These are phyloP conservation scores for Metarhizium anisopliae DNA, from an alignment of 2,329 filamentous ascomycete species.

Conservation along the genomic window DNA sequence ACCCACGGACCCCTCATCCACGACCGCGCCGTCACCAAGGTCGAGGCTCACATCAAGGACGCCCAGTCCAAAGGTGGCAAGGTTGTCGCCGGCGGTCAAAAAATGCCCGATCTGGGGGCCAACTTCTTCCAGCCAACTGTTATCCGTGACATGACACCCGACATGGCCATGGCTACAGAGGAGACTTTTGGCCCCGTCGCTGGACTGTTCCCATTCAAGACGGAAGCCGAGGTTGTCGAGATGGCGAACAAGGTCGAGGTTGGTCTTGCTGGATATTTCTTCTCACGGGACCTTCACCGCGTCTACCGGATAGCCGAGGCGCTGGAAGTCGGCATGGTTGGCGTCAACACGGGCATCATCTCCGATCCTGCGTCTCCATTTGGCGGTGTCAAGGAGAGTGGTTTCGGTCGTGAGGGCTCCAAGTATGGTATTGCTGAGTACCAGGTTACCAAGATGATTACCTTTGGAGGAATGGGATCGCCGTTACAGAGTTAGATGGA, in stretches of 20 bases:
- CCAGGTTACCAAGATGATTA: constrained; percentile 58
- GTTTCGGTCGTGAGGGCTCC: constrained; percentile 71
- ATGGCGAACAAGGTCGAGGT: constrained; percentile 78
- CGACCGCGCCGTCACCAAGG: constrained; percentile 70
- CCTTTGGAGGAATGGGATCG: constrained; percentile 46
- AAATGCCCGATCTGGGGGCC: constrained; percentile 61
- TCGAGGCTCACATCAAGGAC: constrained; percentile 70
- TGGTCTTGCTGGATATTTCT: constrained; percentile 92
- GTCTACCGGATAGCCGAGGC: constrained; percentile 55
- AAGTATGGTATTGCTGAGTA: constrained; percentile 73
- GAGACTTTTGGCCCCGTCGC: constrained; percentile 96
- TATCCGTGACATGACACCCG: constrained; percentile 72
- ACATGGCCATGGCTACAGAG: constrained; percentile 78
- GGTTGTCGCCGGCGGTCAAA: constrained; percentile 66
- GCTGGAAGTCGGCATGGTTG: constrained; percentile 80
- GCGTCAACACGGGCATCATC: constrained; percentile 67
- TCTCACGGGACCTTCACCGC: constrained; percentile 54
- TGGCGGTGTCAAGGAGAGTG: constrained; percentile 74
- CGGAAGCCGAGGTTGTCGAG: constrained; percentile 78
- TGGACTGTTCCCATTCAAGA: constrained; percentile 79
- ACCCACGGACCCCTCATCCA: constrained; percentile 85
- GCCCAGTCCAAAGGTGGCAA: constrained; percentile 69
- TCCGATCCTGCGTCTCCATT: constrained; percentile 54
- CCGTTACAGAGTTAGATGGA: constrained; percentile 35
- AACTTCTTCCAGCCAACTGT: constrained; percentile 92